Evolutionary conservation across 2,329 filamentous ascomycete genomes (phyloP).

Genomic region (Myriosclerotinia scirpicola): DNA sequence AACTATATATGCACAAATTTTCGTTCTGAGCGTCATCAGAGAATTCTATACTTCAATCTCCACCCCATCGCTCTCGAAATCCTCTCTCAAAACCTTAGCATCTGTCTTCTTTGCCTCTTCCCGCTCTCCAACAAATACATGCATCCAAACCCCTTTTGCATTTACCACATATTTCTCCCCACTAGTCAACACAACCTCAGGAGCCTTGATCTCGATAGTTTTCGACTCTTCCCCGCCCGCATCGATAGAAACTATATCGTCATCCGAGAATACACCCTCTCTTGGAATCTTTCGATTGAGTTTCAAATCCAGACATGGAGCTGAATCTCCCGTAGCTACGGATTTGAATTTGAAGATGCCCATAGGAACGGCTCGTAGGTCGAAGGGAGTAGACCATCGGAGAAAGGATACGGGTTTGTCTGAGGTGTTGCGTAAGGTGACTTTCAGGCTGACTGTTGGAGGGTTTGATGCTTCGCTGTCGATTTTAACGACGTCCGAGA

Average conservation of each 20-base stretch:
- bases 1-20: too few relatives aligned
- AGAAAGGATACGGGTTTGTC: constrained; percentile 40
- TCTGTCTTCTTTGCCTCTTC: constrained; percentile 15
- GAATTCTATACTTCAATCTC: constrained; percentile 5
- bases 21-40: neutral
- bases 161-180: constrained; percentile 41
- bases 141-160: constrained; percentile 42
- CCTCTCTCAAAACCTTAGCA: constrained; percentile 17
- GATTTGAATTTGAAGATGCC: constrained; percentile 41
- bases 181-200: constrained; percentile 34
- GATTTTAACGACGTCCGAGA: neutral
- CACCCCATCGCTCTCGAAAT: constrained; percentile 18
- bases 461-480: neutral
- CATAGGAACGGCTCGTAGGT: constrained; percentile 39
- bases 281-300: constrained; percentile 40
- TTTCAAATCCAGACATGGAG: constrained; percentile 30
- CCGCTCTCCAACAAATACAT: constrained; percentile 17
- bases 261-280: constrained; percentile 28
- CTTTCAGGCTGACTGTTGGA: constrained; percentile 20
- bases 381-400: constrained; percentile 44
- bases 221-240: constrained; percentile 33
- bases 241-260: constrained; percentile 41
- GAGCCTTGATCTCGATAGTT: constrained; percentile 35
- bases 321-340: constrained; percentile 18
- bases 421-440: constrained; percentile 36